Evolutionary conservation across 208 protist genomes (phyloP), one percentile per base, ranked within the genome.

Genomic region (Wallacemonas collosoma): DNA sequence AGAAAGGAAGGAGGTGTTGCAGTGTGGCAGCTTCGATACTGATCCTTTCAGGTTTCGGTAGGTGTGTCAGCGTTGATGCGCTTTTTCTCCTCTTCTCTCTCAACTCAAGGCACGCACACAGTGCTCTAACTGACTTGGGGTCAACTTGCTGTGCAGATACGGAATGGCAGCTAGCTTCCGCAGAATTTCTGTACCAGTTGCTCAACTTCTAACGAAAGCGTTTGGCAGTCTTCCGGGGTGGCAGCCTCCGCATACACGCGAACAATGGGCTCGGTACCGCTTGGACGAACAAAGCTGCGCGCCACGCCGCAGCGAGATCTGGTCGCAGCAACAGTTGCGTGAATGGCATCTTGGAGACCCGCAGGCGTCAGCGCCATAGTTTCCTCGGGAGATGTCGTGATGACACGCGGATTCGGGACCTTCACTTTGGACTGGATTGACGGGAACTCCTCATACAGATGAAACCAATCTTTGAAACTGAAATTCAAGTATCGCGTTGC

Each of bases 231-330:
- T 17, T 71, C 62, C 2, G 35, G 26, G 44, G 39, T 77, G 40
- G 72, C 67, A 4, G 88, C 80, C 54, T 98, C 96, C 1, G 90
- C 87, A 74, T 98, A 98, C 11, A 98, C 84, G 26, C 95, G 82
- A 14, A 98, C 94, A 65, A 98, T 85, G 3, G 97, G 90, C 71
- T 99, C 97, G 2, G 97, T 99, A 12, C 97, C 97, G 45, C 93
- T 98, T 0, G 96, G 96, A 2, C 97, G 80, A 17, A 97, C 95
- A 87, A 99, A 99, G 1, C 88, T 77, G 2, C 93, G 83, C 2
- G 85, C 85, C 12, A 54, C 47, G 2, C 57, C 47, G 50, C 60
- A 68, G 9, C 39, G 38, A 8, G 14, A 38, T 66, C 36, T 60
- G 8, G 69, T 40, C 6, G 17, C 7, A 9, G 74, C 64, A 14